Conservation (phyloP, 2,329 filamentous ascomycete species). For the Hypoxylon sp. region DNA sequence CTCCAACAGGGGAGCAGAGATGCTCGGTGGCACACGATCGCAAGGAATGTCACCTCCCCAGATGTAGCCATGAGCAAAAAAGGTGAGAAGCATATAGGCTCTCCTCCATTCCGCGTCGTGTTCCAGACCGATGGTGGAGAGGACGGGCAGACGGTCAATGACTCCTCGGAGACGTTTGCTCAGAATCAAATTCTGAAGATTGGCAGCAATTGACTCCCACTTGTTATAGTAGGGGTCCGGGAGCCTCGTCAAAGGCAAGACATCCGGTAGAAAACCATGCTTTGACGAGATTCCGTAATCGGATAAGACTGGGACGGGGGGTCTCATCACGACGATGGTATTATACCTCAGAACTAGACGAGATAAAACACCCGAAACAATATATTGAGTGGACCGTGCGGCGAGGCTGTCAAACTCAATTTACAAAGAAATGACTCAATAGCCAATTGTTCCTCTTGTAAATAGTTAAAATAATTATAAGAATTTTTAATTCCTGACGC, state of each 20-base stretch:
- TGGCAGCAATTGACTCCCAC: slow-evolving; percentile 88
- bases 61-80: slow-evolving; percentile 94
- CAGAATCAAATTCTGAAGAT: slow-evolving; percentile 86
- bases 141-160: slow-evolving; percentile 81
- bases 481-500: slow-evolving; percentile 60
- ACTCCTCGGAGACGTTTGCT: slow-evolving; percentile 83
- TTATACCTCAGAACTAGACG: slow-evolving; percentile 8
- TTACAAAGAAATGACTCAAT: slow-evolving; percentile 1
- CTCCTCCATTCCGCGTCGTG: slow-evolving; percentile 91
- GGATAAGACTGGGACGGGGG: slow-evolving; percentile 68
- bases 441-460: background rate
- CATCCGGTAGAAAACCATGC: slow-evolving; percentile 87
- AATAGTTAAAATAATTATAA: slow-evolving; percentile 36
- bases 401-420: background rate
- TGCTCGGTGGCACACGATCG: slow-evolving; percentile 79
- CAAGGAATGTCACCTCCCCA: slow-evolving; percentile 89
- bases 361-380: no score
- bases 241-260: slow-evolving; percentile 79
- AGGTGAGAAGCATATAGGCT: slow-evolving; percentile 88
- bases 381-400: no score
- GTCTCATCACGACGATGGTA: slow-evolving; percentile 57
- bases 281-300: slow-evolving; percentile 83
- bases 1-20: slow-evolving; percentile 83
- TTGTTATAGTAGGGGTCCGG: slow-evolving; percentile 92
- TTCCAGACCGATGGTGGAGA: slow-evolving; percentile 83